Evolutionary conservation across 352 stramenopile genomes (phyloP).

Genomic region (Phytophthora ohioensis): DNA sequence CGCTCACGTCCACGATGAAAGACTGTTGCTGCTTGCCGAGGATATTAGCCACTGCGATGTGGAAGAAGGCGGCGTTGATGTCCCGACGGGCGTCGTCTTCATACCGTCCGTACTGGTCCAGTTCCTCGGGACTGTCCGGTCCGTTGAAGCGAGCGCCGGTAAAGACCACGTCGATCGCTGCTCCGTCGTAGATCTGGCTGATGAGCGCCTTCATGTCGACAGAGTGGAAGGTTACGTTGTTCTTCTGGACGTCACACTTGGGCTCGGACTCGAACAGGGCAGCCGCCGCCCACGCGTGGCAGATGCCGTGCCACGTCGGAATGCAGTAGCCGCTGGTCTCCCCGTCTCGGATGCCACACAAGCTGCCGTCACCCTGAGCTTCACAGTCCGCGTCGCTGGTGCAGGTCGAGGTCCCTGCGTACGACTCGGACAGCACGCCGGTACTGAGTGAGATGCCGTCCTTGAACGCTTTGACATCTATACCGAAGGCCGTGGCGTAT

Average conservation of each 20-base stretch:
- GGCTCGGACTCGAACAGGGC: slow-evolving; percentile 52
- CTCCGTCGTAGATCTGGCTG: slow-evolving; percentile 52
- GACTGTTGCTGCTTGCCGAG: slow-evolving; percentile 47
- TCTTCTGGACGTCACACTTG: slow-evolving; percentile 51
- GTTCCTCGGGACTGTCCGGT: slow-evolving; percentile 22
- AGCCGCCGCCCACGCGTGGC: slow-evolving; percentile 55
- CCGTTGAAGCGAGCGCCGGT: slow-evolving; percentile 53
- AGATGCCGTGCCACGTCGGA: slow-evolving; percentile 50
- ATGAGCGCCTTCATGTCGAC: slow-evolving; percentile 65
- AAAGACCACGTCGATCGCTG: slow-evolving; percentile 46
- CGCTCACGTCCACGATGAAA: slow-evolving; percentile 60
- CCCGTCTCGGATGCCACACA: slow-evolving; percentile 41
- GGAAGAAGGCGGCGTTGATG: slow-evolving; percentile 57
- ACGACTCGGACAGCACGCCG: slow-evolving; percentile 45
- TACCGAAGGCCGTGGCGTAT: slow-evolving; percentile 51
- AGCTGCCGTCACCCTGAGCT: slow-evolving; percentile 22
- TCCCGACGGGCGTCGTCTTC: slow-evolving; percentile 49
- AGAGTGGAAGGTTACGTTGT: slow-evolving; percentile 59
- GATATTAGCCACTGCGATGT: slow-evolving; percentile 59
- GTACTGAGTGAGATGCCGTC: slow-evolving; percentile 44
- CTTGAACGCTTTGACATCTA: slow-evolving; percentile 47
- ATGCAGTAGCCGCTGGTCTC: slow-evolving; percentile 59
- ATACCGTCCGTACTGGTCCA: slow-evolving; percentile 68
- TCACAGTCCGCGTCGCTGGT: slow-evolving; percentile 39
- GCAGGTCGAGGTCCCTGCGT: slow-evolving; percentile 28